phyloP scores from a whole-genome alignment of 202 grass and related monocot genomes.

The Panicum virgatum region DNA sequence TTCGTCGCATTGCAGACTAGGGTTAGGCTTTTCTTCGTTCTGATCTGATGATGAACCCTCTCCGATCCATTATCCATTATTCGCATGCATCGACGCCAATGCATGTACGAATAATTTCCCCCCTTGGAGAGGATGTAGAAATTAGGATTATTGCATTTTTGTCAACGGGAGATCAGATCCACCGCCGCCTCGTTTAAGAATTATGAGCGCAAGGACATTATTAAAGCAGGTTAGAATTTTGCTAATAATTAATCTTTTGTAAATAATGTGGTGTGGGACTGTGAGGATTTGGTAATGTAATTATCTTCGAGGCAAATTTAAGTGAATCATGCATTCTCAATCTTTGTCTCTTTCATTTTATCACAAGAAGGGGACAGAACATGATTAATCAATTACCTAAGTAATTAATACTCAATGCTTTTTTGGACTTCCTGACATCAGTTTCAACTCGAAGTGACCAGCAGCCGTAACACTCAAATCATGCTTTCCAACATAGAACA shows the following conservation, averaged over 20 bases:
- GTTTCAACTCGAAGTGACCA: no score
- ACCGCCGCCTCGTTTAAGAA: background rate
- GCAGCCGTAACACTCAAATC: no score
- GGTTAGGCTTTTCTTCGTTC: constrained; percentile 42
- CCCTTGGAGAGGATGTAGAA: background rate
- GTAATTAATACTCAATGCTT: no score
- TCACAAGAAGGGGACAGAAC: background rate
- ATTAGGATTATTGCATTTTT: background rate
- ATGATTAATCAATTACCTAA: no score
- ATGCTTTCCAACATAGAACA: no score
- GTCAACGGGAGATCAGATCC: background rate
- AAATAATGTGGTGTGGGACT: background rate
- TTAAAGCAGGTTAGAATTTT: background rate
- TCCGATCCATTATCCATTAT: no score
- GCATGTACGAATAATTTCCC: background rate
- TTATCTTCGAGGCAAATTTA: background rate
- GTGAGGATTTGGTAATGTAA: background rate
- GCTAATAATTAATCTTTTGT: no score
- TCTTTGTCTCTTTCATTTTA: background rate
- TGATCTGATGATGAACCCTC: constrained; percentile 12
- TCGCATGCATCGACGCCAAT: background rate
- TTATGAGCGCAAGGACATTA: background rate
- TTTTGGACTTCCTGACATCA: no score
- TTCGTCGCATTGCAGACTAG: constrained; percentile 54
- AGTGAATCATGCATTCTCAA: background rate